Base-by-base conservation (phyloP, 73 alveolate genomes). In the Paraurostyla sp. region DNA sequence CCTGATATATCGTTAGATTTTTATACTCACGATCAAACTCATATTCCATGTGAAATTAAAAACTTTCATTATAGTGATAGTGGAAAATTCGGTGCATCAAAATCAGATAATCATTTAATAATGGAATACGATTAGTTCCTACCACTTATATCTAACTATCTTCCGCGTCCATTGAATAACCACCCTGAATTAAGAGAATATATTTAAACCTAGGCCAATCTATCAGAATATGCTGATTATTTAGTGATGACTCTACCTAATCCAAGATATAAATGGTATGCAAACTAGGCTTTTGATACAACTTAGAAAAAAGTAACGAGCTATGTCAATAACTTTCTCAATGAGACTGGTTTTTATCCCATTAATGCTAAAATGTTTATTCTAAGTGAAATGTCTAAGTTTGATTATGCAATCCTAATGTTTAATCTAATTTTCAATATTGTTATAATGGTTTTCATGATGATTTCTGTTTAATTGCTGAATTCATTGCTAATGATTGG, bases 271-370 rank as follows among this genome's bases (percentile, higher is more conserved):
- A 48, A 36, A 0, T 81, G 69, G 76, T 80, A 91, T 50, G 27
- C 81, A 22, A 42, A 80, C 36, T 52, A 93, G 13, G 76, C 85
- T 50, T 96, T 89, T 75, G 98, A 96, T 38, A 50, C 57, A 32
- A 92, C 95, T 51, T 85, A 96, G 62, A 38, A 35, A 7, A 60
- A 46, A 42, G 87, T 94, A 0, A 92, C 95, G 1, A 69, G 60
- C 25, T 89, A 81, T 52, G 95, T 95, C 0, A 59, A 94, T 38
- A 78, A 83, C 35, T 78, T 92, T 23, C 63, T 83, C 13, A 84
- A 86, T 54, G 95, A 87, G 25, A 80, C 94, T 43, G 97, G 97
- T 0, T 95, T 81, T 22, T 82, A 84, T 49, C 96, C 98, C 0
- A 71, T 94, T 11, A 43, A 69, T 16, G 75, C 91, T 71, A 78